phyloP scores from a whole-genome alignment of 148 eudicot species.

The Arctostaphylos glauca region DNA sequence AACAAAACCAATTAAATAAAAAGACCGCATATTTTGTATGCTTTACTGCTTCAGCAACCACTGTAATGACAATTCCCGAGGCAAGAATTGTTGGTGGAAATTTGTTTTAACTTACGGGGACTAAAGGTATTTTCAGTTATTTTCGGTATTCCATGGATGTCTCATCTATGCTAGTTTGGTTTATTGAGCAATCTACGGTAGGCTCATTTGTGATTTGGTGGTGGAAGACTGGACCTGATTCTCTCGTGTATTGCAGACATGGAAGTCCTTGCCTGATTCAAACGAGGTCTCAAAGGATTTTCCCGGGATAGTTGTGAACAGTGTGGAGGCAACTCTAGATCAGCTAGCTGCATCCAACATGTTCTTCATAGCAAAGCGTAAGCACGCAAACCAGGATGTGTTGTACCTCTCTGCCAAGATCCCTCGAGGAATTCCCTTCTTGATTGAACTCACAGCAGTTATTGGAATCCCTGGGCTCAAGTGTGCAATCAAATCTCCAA shows the following conservation, averaged over 20 bases:
- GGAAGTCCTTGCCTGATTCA: slow-evolving; percentile 97
- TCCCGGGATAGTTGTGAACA: slow-evolving; percentile 61
- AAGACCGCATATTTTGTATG: neutral
- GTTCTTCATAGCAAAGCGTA: slow-evolving; percentile 95
- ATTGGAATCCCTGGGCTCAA: slow-evolving; percentile 76
- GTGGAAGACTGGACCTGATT: neutral
- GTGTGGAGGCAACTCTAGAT: slow-evolving; percentile 75
- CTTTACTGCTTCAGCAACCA: neutral
- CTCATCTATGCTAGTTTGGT: neutral
- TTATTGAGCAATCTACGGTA: neutral
- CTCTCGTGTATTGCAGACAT: slow-evolving; percentile 50
- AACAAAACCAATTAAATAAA: neutral
- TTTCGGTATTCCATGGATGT: neutral
- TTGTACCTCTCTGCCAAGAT: slow-evolving; percentile 89
- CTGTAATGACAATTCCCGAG: neutral
- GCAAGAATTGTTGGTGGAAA: neutral
- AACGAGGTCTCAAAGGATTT: slow-evolving; percentile 83
- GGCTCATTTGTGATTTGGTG: neutral
- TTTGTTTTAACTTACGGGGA: neutral
- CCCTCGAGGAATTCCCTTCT: slow-evolving; percentile 79
- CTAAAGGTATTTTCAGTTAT: neutral
- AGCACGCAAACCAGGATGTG: slow-evolving; percentile 84
- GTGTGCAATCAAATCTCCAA: slow-evolving; percentile 84
- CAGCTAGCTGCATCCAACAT: slow-evolving; percentile 69
- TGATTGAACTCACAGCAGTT: slow-evolving; percentile 83